Conservation (phyloP, 2,329 filamentous ascomycete genomes). For the Meredithiella fracta region DNA sequence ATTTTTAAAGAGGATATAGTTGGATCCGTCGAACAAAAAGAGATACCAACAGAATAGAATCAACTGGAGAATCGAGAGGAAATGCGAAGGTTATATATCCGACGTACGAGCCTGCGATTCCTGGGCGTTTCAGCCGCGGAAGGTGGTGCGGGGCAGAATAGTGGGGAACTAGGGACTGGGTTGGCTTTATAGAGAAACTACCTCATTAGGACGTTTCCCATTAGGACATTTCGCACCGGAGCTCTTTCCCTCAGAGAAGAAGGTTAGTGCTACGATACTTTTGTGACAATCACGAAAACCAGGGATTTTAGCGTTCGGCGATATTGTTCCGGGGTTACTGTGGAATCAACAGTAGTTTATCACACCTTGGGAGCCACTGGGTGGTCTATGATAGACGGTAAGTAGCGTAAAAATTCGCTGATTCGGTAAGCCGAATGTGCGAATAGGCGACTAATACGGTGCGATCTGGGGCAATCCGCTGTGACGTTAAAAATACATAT, state of each 20-base stretch:
- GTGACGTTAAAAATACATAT: not conserved
- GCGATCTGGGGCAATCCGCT: not conserved
- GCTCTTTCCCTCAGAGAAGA: not conserved
- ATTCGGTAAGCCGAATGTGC: not conserved
- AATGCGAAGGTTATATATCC: conserved; percentile 3
- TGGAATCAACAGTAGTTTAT: too few relatives aligned
- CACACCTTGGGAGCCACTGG: too few relatives aligned
- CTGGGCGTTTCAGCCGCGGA: not conserved
- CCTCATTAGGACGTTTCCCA: not conserved
- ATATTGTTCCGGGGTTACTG: too few relatives aligned
- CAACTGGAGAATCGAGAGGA: not conserved
- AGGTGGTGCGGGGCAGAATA: conserved; percentile 1
- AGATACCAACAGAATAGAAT: not conserved
- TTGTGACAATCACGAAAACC: too few relatives aligned
- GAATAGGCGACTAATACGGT: not conserved
- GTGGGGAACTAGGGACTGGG: not conserved
- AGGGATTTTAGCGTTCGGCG: too few relatives aligned
- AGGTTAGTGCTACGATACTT: too few relatives aligned
- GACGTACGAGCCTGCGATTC: not conserved
- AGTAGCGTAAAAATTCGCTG: not conserved
- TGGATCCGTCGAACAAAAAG: not conserved
- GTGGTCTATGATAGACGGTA: too few relatives aligned
- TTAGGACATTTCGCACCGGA: not conserved
- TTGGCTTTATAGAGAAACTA: not conserved
- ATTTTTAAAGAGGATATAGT: not conserved